Percentiles rank a stretch among this genome's conserved stretches.
Evolutionary conservation across 2,329 filamentous ascomycete species (phyloP).

Genomic region (Falciphora oryzae): DNA sequence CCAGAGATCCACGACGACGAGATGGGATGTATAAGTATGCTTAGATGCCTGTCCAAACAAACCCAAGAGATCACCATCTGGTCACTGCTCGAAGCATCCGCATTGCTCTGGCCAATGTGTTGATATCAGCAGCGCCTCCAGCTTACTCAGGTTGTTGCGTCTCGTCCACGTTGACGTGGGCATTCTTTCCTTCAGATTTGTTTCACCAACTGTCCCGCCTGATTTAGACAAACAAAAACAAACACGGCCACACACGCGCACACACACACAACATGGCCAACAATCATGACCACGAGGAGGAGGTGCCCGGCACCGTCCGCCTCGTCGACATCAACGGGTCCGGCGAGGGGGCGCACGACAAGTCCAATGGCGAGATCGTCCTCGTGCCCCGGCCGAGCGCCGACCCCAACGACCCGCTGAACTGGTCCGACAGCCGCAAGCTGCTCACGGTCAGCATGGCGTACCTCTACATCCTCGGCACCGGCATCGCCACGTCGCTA

Average conservation of each 20-base stretch:
- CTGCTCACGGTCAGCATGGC: constrained; percentile 23
- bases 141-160: not conserved
- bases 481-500: constrained; percentile 40
- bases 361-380: constrained; percentile 31
- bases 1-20: no score
- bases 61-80: not conserved
- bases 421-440: constrained; percentile 30
- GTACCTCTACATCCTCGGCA: constrained; percentile 37
- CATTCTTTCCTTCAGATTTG: not conserved
- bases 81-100: not conserved
- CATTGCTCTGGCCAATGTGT: not conserved
- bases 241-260: not conserved
- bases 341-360: constrained; percentile 23
- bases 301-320: constrained; percentile 34
- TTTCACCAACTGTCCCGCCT: not conserved
- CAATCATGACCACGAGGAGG: not conserved
- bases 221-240: no score
- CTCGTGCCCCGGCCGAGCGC: constrained; percentile 30
- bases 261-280: constrained; percentile 3
- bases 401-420: constrained; percentile 33
- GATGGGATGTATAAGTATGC: not conserved
- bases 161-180: not conserved
- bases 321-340: constrained; percentile 32
- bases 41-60: not conserved
- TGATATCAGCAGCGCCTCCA: not conserved